Conservation (phyloP, 1,284 basidiomycete species). For the Leccinum pachyderme region DNA sequence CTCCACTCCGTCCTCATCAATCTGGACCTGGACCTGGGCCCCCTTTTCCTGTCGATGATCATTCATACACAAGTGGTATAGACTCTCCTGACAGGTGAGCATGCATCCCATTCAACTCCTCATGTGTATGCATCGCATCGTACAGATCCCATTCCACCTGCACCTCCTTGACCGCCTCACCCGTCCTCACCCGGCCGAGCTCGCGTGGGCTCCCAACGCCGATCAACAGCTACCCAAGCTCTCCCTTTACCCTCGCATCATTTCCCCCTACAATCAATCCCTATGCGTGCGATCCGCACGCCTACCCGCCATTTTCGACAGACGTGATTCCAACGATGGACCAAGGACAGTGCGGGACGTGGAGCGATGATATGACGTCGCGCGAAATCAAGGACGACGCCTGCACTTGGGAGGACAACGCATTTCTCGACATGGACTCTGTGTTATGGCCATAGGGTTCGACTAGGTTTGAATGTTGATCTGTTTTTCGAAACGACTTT, state of each 20-base stretch:
- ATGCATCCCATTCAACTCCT: neutral
- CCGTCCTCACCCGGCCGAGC: slow-evolving; percentile 2
- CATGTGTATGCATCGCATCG: neutral
- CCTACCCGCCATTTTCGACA: neutral
- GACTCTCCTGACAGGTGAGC: neutral
- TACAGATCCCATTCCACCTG: slow-evolving; percentile 2
- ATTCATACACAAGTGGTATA: neutral
- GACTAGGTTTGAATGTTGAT: neutral
- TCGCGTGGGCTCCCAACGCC: slow-evolving; percentile 7
- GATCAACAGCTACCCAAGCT: slow-evolving; percentile 1
- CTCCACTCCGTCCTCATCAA: neutral
- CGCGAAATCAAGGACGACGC: neutral
- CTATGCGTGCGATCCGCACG: neutral
- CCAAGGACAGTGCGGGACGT: neutral
- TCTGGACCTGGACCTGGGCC: neutral
- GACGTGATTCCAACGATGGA: neutral
- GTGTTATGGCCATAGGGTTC: neutral
- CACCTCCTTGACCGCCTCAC: slow-evolving; percentile 4
- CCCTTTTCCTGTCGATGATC: neutral
- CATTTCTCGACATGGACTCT: neutral
- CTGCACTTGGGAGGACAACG: neutral
- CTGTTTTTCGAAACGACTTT: neutral
- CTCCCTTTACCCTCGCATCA: neutral
- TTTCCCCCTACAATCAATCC: neutral
- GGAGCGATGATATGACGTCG: neutral